These are phyloP conservation scores for Cystoisospora suis DNA, from an alignment of 169 alveolate species.

Conservation along the genomic window DNA sequence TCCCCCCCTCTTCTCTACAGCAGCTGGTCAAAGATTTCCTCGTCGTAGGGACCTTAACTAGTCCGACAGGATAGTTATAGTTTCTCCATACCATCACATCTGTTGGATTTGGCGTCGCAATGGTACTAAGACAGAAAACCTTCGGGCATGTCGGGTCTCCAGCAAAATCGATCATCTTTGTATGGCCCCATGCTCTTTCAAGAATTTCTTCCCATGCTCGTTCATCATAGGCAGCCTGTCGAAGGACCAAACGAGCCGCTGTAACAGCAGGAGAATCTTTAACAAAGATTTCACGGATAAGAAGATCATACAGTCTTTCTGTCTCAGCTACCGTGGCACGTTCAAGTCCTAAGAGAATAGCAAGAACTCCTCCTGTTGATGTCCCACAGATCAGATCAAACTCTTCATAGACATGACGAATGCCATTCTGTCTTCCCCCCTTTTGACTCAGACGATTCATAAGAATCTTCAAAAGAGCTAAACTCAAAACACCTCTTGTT, in stretches of 20 bases:
- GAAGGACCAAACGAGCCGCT: constrained; percentile 77
- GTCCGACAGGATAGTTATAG: constrained; percentile 68
- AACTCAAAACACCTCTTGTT: constrained; percentile 82
- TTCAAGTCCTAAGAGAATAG: constrained; percentile 81
- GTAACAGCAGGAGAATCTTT: constrained; percentile 77
- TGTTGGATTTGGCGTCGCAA: constrained; percentile 76
- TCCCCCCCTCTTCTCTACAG: too few species aligned
- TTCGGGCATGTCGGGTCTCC: constrained; percentile 81
- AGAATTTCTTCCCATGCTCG: constrained; percentile 70
- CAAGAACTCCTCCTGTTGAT: constrained; percentile 85
- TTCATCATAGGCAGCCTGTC: constrained; percentile 84
- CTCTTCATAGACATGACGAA: constrained; percentile 76
- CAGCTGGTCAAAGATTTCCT: too few species aligned
- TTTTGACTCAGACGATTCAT: constrained; percentile 67
- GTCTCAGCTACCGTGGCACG: constrained; percentile 75
- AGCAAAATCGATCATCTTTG: constrained; percentile 81
- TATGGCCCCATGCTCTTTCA: constrained; percentile 72
- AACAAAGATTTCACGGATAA: constrained; percentile 78
- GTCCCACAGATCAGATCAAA: constrained; percentile 88
- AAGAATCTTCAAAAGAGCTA: constrained; percentile 76
- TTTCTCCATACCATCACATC: constrained; percentile 80
- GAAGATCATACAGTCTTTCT: constrained; percentile 75
- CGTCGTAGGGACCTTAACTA: constrained; percentile 29
- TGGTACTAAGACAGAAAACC: constrained; percentile 81
- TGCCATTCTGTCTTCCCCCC: too few species aligned